These are phyloP conservation scores for Penicillium diatomitis DNA, from an alignment of 495 filamentous ascomycete species.

Conservation along the genomic window DNA sequence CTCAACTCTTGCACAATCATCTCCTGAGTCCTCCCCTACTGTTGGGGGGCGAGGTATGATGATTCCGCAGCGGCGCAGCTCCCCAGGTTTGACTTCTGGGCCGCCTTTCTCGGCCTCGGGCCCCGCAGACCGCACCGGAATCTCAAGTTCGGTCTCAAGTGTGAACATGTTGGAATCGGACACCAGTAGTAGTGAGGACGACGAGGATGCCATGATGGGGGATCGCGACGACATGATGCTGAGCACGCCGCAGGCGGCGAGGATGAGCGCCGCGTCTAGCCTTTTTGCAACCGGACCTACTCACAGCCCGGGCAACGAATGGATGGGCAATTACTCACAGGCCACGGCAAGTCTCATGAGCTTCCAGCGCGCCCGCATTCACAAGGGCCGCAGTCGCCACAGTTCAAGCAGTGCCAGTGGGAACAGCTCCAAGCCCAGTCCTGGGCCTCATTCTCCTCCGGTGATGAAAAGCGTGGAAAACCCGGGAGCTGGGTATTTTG, in stretches of 20 bases:
- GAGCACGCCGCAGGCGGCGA: slow-evolving; percentile 44
- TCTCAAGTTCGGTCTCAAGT: slow-evolving; percentile 82
- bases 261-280: slow-evolving; percentile 31
- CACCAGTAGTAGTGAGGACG: slow-evolving; percentile 63
- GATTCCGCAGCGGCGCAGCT: slow-evolving; percentile 57
- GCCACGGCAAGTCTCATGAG: slow-evolving; percentile 63
- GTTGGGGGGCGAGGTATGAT: slow-evolving; percentile 69
- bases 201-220: slow-evolving; percentile 69
- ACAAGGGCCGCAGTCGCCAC: slow-evolving; percentile 48
- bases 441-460: slow-evolving; percentile 53
- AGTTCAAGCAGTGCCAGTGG: slow-evolving; percentile 64
- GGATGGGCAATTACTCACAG: slow-evolving; percentile 55
- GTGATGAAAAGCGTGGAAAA: slow-evolving; percentile 53
- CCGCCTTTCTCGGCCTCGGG: slow-evolving; percentile 33
- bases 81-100: slow-evolving; percentile 31
- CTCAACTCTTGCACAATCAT: slow-evolving; percentile 82
- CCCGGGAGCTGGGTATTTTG: slow-evolving; percentile 38
- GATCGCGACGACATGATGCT: slow-evolving; percentile 73
- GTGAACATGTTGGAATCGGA: slow-evolving; percentile 72
- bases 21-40: slow-evolving; percentile 92
- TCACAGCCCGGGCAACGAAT: slow-evolving; percentile 44
- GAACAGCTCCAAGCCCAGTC: slow-evolving; percentile 60
- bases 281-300: slow-evolving; percentile 36
- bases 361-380: slow-evolving; percentile 59
- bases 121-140: slow-evolving; percentile 54